Percentiles rank a stretch among this genome's conserved stretches.
Evolutionary conservation across 1,284 basidiomycete genomes (phyloP).

Genomic region (Lignosus rhinocerotis): DNA sequence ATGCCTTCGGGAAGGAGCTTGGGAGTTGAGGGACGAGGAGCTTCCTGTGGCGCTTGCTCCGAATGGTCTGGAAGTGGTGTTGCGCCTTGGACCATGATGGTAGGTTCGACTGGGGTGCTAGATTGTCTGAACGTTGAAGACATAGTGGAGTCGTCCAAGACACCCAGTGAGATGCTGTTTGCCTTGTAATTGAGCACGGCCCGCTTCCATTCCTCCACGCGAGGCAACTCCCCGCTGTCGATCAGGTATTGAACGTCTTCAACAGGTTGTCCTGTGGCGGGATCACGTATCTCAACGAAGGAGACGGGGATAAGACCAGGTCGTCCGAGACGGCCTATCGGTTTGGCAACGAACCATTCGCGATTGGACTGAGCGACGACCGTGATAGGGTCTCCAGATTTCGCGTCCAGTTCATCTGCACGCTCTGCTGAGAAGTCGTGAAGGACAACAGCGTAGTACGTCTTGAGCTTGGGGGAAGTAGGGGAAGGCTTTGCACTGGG

Average conservation of each 20-base stretch:
- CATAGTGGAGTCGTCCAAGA: conserved; percentile 63
- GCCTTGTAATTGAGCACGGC: conserved; percentile 95
- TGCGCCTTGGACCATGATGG: conserved; percentile 29
- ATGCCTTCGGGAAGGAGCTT: conserved; percentile 75
- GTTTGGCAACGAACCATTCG: conserved; percentile 92
- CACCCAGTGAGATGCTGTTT: conserved; percentile 91
- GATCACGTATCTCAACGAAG: conserved; percentile 96
- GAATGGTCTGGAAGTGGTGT: conserved; percentile 30
- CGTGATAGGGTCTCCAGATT: conserved; percentile 91
- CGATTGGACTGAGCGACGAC: conserved; percentile 89
- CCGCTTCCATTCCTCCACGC: conserved; percentile 98
- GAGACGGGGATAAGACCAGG: conserved; percentile 96
- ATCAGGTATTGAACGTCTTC: conserved; percentile 79
- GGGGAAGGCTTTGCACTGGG: conserved; percentile 12
- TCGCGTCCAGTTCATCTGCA: conserved; percentile 94
- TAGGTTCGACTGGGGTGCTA: conserved; percentile 19
- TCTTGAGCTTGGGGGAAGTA: conserved; percentile 50
- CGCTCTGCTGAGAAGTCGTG: conserved; percentile 96
- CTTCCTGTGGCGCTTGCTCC: conserved; percentile 25
- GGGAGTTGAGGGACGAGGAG: conserved; percentile 31
- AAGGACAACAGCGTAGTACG: conserved; percentile 90
- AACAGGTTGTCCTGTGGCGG: conserved; percentile 77
- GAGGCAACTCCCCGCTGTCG: conserved; percentile 83
- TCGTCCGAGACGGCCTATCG: conserved; percentile 90
- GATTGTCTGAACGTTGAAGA: conserved; percentile 12